These are phyloP conservation scores for Camelina neglecta DNA, from an alignment of 345 rosid genomes.

Conservation along the genomic window DNA sequence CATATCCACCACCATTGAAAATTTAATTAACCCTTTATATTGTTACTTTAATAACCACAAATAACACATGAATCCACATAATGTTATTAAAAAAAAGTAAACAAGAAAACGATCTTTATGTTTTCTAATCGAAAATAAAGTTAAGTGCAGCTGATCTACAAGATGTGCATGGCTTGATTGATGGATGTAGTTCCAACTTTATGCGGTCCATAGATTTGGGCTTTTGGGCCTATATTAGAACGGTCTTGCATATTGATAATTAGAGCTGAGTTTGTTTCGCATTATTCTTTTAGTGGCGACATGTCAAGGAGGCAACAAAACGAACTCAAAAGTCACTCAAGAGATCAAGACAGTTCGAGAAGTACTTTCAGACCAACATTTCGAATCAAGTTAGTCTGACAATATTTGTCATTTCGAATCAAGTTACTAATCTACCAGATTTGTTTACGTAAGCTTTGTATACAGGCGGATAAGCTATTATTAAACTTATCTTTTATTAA, in stretches of 20 bases:
- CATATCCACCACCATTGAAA: background rate
- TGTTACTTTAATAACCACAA: too few relatives aligned
- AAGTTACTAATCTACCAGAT: too few relatives aligned
- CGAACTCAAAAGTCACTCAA: background rate
- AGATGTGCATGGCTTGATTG: background rate
- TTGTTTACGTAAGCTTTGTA: too few relatives aligned
- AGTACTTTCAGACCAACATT: background rate
- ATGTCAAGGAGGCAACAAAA: background rate
- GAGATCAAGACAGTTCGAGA: background rate
- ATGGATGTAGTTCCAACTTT: background rate
- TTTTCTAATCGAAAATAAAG: background rate
- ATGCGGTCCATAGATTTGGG: slow-evolving; percentile 10
- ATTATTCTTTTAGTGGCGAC: background rate
- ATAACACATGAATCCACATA: background rate
- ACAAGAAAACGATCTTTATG: background rate
- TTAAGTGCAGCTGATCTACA: background rate
- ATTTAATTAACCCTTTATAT: too few relatives aligned
- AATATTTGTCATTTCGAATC: too few relatives aligned
- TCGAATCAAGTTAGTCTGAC: too few relatives aligned
- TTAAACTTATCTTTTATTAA: too few relatives aligned
- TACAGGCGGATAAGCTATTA: too few relatives aligned
- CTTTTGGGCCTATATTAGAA: background rate
- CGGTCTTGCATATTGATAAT: background rate
- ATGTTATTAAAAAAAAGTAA: background rate
- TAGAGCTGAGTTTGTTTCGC: background rate